phyloP scores from a whole-genome alignment of 352 stramenopile species.

The Phytophthora cryptogea region DNA sequence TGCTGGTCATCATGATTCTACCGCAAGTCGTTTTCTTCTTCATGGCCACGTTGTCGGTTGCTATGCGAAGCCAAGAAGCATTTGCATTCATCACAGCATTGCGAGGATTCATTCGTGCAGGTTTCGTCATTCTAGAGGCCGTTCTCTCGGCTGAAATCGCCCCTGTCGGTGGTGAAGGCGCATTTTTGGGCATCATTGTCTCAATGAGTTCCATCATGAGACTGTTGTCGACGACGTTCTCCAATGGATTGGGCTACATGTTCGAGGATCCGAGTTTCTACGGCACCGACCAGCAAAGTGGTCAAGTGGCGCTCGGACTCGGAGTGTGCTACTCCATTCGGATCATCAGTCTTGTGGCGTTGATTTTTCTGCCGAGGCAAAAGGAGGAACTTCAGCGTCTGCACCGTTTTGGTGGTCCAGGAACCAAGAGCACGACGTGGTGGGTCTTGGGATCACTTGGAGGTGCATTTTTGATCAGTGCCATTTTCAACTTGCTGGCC shows the following conservation, averaged over 20 bases:
- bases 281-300: constrained; percentile 18
- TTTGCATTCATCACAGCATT: constrained; percentile 48
- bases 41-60: constrained; percentile 32
- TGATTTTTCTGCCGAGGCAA: constrained; percentile 51
- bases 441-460: constrained; percentile 41
- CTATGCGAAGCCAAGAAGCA: constrained; percentile 33
- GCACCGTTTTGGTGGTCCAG: constrained; percentile 26
- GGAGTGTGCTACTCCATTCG: constrained; percentile 47
- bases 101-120: constrained; percentile 40
- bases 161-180: constrained; percentile 54
- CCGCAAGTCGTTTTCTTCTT: constrained; percentile 48
- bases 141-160: constrained; percentile 56
- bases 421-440: constrained; percentile 35
- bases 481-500: constrained; percentile 44
- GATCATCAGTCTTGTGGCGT: constrained; percentile 40
- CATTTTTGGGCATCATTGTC: constrained; percentile 54
- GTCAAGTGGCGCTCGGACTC: constrained; percentile 42
- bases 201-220: constrained; percentile 60
- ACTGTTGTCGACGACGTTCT: constrained; percentile 46
- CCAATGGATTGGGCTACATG: constrained; percentile 47
- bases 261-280: constrained; percentile 38
- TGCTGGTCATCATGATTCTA: constrained; percentile 41
- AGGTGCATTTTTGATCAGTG: constrained; percentile 36
- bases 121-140: constrained; percentile 46
- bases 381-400: constrained; percentile 52